Evolutionary conservation across 768 basidiomycete species (phyloP).

Genomic region (Peribolospora baueri): DNA sequence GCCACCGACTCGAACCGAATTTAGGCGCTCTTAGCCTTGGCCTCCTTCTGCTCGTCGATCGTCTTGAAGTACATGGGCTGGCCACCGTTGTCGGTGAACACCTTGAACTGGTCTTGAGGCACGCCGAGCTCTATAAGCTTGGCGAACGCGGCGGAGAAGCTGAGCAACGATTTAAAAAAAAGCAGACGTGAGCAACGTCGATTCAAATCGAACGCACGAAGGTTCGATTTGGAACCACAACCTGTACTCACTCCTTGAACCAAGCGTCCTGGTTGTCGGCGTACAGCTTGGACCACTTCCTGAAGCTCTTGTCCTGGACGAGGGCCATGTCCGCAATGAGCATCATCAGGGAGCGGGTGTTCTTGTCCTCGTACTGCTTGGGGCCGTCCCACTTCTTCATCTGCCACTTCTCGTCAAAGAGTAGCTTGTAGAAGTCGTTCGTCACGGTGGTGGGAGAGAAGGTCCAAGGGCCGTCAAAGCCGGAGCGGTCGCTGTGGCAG

Average conservation of each 20-base stretch:
- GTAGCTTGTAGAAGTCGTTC: conserved; percentile 64
- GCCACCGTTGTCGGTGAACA: background rate
- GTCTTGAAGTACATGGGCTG: conserved; percentile 8
- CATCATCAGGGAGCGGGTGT: conserved; percentile 78
- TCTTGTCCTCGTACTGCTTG: conserved; percentile 83
- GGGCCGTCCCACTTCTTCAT: conserved; percentile 62
- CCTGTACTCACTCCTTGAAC: conserved; percentile 53
- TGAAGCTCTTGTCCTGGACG: conserved; percentile 73
- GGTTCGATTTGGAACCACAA: background rate
- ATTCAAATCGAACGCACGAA: background rate
- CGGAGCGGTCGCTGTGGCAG: conserved; percentile 52
- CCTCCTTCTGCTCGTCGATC: conserved; percentile 5
- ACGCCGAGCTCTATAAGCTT: conserved; percentile 84
- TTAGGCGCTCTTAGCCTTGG: too few relatives aligned
- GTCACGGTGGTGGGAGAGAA: conserved; percentile 74
- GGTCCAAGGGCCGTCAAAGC: conserved; percentile 29
- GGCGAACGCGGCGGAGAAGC: conserved; percentile 53
- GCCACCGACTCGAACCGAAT: too few relatives aligned
- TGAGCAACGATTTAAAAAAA: conserved; percentile 16
- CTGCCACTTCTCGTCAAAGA: conserved; percentile 50
- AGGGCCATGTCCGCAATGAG: conserved; percentile 79
- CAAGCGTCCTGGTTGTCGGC: conserved; percentile 62
- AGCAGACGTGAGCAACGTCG: background rate
- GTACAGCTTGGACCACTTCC: conserved; percentile 64
- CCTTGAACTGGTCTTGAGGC: conserved; percentile 46